phyloP scores from a whole-genome alignment of 306 rosid species.

The Fragaria nilgerrensis region DNA sequence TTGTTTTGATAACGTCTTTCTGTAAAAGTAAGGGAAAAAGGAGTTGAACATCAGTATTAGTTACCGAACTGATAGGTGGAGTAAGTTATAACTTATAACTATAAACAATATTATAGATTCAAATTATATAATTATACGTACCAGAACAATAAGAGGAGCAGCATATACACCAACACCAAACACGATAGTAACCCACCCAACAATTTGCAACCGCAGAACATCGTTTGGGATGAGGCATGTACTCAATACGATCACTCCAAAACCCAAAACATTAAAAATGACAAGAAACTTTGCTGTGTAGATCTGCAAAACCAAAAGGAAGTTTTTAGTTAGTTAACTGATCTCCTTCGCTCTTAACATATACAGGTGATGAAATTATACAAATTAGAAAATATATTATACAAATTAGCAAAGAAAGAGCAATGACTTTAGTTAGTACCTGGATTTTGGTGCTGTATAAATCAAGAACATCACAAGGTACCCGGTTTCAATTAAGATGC shows the following conservation, averaged over 20 bases:
- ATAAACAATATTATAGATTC: not conserved
- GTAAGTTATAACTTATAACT: not conserved
- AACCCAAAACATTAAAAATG: conserved; percentile 29
- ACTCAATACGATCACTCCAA: conserved; percentile 23
- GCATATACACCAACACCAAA: conserved; percentile 42
- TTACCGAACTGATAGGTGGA: not conserved
- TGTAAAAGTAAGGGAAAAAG: conserved; percentile 13
- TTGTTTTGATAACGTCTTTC: conserved; percentile 43
- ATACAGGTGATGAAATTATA: not conserved
- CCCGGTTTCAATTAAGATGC: conserved; percentile 18
- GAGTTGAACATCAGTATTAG: not conserved
- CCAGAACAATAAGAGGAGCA: conserved; percentile 49
- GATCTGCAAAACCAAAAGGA: conserved; percentile 21
- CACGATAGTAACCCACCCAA: conserved; percentile 39
- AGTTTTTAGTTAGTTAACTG: no score
- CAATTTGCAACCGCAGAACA: conserved; percentile 11
- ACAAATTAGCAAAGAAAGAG: not conserved
- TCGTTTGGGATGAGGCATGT: conserved; percentile 10
- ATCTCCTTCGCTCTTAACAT: not conserved
- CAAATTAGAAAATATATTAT: not conserved
- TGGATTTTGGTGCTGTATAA: conserved; percentile 20
- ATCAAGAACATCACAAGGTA: conserved; percentile 29
- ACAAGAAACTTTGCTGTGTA: conserved; percentile 25
- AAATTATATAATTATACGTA: not conserved
- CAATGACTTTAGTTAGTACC: conserved; percentile 14